Evolutionary conservation across 192 early-diverging fungal species (phyloP), one percentile per base, ranked within the genome.

Genomic region (Linderina pennispora): DNA sequence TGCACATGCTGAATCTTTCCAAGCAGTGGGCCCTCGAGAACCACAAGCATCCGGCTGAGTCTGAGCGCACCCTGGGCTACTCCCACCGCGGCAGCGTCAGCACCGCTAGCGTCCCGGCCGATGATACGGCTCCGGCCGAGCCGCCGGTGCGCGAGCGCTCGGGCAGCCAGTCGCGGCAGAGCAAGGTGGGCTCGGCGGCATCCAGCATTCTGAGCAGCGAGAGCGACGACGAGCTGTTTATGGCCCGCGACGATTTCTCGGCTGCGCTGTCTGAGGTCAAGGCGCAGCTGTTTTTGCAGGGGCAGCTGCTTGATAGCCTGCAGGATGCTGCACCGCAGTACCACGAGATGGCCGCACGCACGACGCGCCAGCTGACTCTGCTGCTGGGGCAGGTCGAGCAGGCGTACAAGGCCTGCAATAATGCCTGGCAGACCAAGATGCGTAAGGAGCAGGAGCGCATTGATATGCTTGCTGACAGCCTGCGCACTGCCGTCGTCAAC

Each of bases 1-100:
- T 89, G 8, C 75, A 82, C 46, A 74, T 84, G 22, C 68, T 92
- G 15, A 83, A 81, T 22, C 86, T 88, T 43, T 84, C 86, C 25
- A 87, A 85, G 65, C 74, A 80, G 50, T 88, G 81, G 80, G 74
- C 77, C 13, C 51, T 77, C 19, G 80, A 65, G 43, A 53, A 52
- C 41, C 45, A 42, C 34, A 53, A 53, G 41, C 43, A 31, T 16
- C 38, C 28, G 23, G 32, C 37, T 0, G 51, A 25, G 2, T 45
- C 43, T 4, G 6, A 5, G 28, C 6, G 28, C 6, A 8, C 28
- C 6, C 28, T 31, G 5, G 11, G 28, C 28, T 31, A 5, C 6
- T 5, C 6, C 28, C 28, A 31, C 28, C 28, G 28, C 28, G 6
- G 28, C 28, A 11, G 11, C 11, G 28, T 31, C 28, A 31, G 28